A percentile compares a stretch with the other conserved stretches of the same genome.
phyloP scores from a whole-genome alignment of 2,329 filamentous ascomycete species.

The Magnaporthales sp. region DNA sequence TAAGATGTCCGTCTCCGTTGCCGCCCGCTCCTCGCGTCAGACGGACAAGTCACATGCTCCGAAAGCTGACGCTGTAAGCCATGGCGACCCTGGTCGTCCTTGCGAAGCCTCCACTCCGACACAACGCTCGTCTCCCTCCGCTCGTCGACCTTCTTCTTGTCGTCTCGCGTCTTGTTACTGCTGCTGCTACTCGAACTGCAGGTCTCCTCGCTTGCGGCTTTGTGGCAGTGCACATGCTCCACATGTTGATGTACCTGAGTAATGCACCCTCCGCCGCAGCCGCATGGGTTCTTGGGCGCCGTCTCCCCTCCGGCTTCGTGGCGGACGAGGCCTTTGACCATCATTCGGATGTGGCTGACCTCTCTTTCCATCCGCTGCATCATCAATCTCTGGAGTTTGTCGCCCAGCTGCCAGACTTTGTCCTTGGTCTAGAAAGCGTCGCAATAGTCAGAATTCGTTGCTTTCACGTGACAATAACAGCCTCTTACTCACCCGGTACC shows the following conservation, averaged over 20 bases:
- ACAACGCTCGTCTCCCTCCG: constrained; percentile 5
- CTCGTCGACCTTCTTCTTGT: not conserved
- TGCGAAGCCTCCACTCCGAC: constrained; percentile 1
- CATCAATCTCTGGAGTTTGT: constrained; percentile 12
- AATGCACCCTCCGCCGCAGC: not conserved
- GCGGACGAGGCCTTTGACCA: constrained; percentile 10
- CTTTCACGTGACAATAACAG: not conserved
- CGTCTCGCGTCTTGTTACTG: not conserved
- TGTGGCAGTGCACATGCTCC: not conserved
- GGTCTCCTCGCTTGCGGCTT: not conserved
- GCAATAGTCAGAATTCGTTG: not conserved
- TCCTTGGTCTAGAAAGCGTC: constrained; percentile 5
- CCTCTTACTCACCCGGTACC: constrained; percentile 9
- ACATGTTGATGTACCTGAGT: not conserved
- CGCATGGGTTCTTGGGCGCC: not conserved
- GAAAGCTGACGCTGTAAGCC: not conserved
- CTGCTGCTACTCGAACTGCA: not conserved
- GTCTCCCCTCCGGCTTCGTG: not conserved
- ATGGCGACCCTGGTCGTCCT: not conserved
- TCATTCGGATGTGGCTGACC: constrained; percentile 11
- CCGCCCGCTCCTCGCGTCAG: not conserved
- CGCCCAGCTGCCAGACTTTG: constrained; percentile 10
- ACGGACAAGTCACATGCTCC: not conserved
- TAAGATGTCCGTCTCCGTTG: not conserved
- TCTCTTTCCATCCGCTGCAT: constrained; percentile 12